Evolutionary conservation across 352 stramenopile genomes (phyloP), one percentile per base, ranked within the genome.

Genomic region (Phytophthora melonis): DNA sequence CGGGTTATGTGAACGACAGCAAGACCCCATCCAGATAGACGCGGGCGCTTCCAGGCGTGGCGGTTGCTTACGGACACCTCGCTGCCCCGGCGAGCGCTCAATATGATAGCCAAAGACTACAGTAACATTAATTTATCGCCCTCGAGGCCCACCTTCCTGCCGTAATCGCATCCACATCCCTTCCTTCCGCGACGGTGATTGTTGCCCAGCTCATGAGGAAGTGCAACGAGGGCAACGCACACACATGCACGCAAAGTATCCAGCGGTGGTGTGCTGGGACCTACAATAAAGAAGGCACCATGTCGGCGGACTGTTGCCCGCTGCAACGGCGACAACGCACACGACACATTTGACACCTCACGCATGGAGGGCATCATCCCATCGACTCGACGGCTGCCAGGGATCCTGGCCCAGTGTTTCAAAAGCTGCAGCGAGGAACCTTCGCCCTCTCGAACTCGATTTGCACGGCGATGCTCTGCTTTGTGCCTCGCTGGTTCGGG

Each of bases 1-100:
- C 68, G 73, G n/a, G 68, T 79, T 59, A 76, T 79, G 73, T 79
- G 68, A 79, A 77, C 9, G 50, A 68, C 11, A 64, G 54, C 30
- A 71, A 50, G 58, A 18, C 32, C 36, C 30, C 16, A 67, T 78
- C 27, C 3, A 32, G 10, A 79, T 62, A 75, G 61, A 49, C 55
- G 41, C 19, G 50, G 23, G 43, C 16, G 43, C 41, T 50, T 27
- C 30, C 27, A 11, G 25, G 21, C 18, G 32, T 10, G 11, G 50
- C 25, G 19, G 60, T 36, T 32, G 61, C 63, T 63, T 66, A 66
- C 53, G 58, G 32, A 34, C 58, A 56, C 66, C 54, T 25, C 16
- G 21, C 13, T 11, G 5, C 34, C 23, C 23, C 23, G 23, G 23
- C n/a, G 19, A 55, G 14, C 27, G 13, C 61, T 49, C 47, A 16